Conservation (phyloP, 768 basidiomycete genomes). For the Termitomyces sp. region DNA sequence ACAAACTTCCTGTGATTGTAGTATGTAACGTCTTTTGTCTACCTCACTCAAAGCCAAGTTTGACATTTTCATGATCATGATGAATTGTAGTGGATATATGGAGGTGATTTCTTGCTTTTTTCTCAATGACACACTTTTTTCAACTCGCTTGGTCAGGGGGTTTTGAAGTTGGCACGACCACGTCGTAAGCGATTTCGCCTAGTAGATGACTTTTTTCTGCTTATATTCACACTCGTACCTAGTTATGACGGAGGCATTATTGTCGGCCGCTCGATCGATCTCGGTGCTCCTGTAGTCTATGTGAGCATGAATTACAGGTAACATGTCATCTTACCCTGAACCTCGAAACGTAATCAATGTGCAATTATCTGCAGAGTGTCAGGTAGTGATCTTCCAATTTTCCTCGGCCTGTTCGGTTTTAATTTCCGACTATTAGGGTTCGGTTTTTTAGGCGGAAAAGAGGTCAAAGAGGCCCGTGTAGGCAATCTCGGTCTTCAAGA, state of each 20-base stretch:
- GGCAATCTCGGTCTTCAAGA: conserved; percentile 68
- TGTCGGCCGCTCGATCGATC: conserved; percentile 36
- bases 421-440: conserved; percentile 23
- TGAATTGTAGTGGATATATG: conserved; percentile 42
- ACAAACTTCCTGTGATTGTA: conserved; percentile 48
- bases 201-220: not conserved
- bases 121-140: not conserved
- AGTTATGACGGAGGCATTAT: conserved; percentile 40
- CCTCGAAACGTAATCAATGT: not conserved
- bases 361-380: not conserved
- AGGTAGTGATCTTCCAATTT: not conserved
- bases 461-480: conserved; percentile 45
- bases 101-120: conserved; percentile 21
- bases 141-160: not conserved
- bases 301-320: conserved; percentile 51
- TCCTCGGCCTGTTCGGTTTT: not conserved
- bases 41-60: not conserved
- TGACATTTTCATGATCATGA: not conserved
- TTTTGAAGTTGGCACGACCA: conserved; percentile 4
- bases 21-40: conserved; percentile 25
- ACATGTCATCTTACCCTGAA: not conserved
- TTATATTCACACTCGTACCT: not conserved
- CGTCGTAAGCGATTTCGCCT: not conserved
- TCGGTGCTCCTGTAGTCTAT: conserved; percentile 41
- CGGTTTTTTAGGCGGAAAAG: conserved; percentile 47